phyloP scores from a whole-genome alignment of 345 rosid species.

The Aegle marmelos region DNA sequence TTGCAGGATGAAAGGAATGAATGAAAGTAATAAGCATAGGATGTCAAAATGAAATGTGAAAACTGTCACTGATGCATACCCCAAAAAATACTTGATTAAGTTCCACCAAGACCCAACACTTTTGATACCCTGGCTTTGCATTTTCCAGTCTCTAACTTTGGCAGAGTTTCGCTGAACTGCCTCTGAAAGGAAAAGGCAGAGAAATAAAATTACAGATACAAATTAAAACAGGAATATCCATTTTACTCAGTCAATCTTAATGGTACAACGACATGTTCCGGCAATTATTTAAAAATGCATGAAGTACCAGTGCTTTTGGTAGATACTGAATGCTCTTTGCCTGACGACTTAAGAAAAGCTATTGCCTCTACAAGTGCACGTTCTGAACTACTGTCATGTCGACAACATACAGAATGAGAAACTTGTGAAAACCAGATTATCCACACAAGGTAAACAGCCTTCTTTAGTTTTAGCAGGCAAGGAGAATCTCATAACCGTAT shows the following conservation, averaged over 20 bases:
- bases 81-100: slow-evolving; percentile 34
- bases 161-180: slow-evolving; percentile 4
- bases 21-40: not conserved
- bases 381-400: slow-evolving; percentile 54
- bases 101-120: slow-evolving; percentile 36
- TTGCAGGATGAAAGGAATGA: not conserved
- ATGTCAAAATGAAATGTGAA: not conserved
- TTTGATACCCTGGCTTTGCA: slow-evolving; percentile 11
- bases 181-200: slow-evolving; percentile 18
- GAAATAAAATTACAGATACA: not conserved
- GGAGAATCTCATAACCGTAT: not conserved
- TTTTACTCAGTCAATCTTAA: not conserved
- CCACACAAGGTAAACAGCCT: not conserved
- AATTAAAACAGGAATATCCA: not conserved
- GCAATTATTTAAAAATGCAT: not conserved
- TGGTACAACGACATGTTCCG: not conserved
- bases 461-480: not conserved
- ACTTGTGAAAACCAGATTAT: slow-evolving; percentile 1
- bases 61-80: slow-evolving; percentile 32
- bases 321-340: slow-evolving; percentile 30
- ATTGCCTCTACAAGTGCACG: slow-evolving; percentile 62
- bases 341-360: slow-evolving; percentile 47
- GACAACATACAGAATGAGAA: slow-evolving; percentile 6
- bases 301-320: slow-evolving; percentile 31
- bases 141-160: slow-evolving; percentile 13